These are phyloP conservation scores for Auriscalpium microsporum DNA, from an alignment of 768 basidiomycete species.

Conservation along the genomic window DNA sequence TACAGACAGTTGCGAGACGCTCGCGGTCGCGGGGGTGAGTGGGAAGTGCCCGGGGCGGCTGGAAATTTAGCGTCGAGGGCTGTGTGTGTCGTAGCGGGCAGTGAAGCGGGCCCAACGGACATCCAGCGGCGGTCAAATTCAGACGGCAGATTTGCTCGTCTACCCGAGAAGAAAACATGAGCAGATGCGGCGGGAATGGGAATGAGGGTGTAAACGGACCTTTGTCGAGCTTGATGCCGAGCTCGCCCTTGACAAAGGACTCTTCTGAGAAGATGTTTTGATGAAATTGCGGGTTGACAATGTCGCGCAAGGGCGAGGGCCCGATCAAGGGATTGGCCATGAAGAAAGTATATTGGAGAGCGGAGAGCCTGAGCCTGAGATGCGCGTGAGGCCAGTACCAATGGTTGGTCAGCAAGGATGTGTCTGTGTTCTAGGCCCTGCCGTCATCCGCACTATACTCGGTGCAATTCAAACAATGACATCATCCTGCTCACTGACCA, in stretches of 20 bases:
- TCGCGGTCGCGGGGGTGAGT: conserved; percentile 79
- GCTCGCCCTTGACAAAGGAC: conserved; percentile 68
- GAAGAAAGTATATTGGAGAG: conserved; percentile 1
- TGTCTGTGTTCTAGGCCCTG: too few relatives aligned
- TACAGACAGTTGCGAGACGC: conserved; percentile 87
- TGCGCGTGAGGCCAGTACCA: too few relatives aligned
- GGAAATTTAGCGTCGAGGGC: conserved; percentile 84
- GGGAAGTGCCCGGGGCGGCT: conserved; percentile 75
- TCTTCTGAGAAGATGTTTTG: conserved; percentile 87
- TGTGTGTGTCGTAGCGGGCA: conserved; percentile 90
- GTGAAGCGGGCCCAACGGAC: conserved; percentile 84
- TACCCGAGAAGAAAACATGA: conserved; percentile 23
- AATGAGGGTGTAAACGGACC: conserved; percentile 38
- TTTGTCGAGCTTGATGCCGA: conserved; percentile 86
- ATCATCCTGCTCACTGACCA: too few relatives aligned
- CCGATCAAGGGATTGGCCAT: conserved; percentile 23
- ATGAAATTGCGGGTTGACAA: conserved; percentile 86
- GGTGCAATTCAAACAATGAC: too few relatives aligned
- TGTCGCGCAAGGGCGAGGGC: conserved; percentile 36
- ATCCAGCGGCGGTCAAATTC: conserved; percentile 71
- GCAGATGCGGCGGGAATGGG: background rate
- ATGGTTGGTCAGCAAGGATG: too few relatives aligned
- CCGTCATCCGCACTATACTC: too few relatives aligned
- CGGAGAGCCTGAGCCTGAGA: too few relatives aligned
- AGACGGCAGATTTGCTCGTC: conserved; percentile 93